phyloP scores from a whole-genome alignment of 495 filamentous ascomycete genomes.

The Aspergillus asperescens region DNA sequence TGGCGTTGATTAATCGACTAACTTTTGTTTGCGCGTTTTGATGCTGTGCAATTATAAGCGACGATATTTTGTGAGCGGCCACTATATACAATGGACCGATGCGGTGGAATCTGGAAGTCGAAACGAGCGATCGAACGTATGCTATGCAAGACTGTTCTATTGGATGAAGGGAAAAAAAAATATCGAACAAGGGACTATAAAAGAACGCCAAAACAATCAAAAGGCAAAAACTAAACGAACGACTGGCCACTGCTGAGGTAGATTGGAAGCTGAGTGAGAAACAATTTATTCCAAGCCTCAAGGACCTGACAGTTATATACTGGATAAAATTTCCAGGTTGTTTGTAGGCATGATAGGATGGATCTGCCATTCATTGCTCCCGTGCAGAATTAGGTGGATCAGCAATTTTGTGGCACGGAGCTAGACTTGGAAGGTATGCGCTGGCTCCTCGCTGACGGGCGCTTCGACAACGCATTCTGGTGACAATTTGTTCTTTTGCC shows the following conservation, averaged over 20 bases:
- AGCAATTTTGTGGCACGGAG: conserved; percentile 17
- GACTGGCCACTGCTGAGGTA: conserved; percentile 19
- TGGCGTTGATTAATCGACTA: conserved; percentile 9
- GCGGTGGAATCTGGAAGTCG: conserved; percentile 9
- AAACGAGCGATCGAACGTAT: conserved; percentile 11
- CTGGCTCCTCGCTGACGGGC: conserved; percentile 8
- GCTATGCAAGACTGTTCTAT: conserved; percentile 9
- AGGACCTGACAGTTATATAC: conserved; percentile 11
- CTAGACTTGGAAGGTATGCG: conserved; percentile 13
- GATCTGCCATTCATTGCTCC: not conserved
- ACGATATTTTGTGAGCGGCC: not conserved
- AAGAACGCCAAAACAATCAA: conserved; percentile 24
- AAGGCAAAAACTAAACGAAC: conserved; percentile 20
- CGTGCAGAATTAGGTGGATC: conserved; percentile 14
- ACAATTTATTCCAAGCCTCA: not conserved
- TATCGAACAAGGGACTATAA: conserved; percentile 25
- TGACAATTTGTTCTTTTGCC: conserved; percentile 8
- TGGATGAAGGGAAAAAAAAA: conserved; percentile 17
- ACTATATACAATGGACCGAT: conserved; percentile 15
- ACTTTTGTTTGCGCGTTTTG: not conserved
- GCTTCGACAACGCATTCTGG: conserved; percentile 21
- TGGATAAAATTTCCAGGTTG: not conserved
- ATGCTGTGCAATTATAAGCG: not conserved
- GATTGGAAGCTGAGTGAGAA: conserved; percentile 11
- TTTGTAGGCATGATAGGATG: not conserved